Base-by-base conservation (phyloP, 2,329 filamentous ascomycete species). In the Clonostachys chloroleuca region DNA sequence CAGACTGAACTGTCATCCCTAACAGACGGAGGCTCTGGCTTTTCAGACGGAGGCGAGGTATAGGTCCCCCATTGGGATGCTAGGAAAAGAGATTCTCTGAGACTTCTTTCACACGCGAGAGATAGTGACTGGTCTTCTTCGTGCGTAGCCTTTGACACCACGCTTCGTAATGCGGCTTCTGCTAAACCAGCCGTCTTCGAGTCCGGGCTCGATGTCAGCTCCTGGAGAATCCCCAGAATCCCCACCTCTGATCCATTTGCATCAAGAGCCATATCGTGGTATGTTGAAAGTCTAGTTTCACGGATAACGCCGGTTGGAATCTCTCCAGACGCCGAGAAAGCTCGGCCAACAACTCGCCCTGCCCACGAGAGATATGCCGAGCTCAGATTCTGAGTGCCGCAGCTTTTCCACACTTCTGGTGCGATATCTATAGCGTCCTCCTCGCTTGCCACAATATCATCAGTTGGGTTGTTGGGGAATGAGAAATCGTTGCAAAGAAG, bases 331-430 rank as follows among this genome's bases (percentile, higher is more conserved):
- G 87, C 80, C 37, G 86, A 84, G 65, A 92, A 97, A 1, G 89
- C 85, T 60, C 90, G 81, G 8, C 95, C 94, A 41, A 97, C 74
- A 3, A 92, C 86, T 52, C 86, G 80, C 4, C 89, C 92, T 41
- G 89, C 87, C 95, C 95, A 99, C 1, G 88, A 71, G 1, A 90
- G 70, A 61, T 94, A 96, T 14, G 82, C 78, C 24, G 79, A 70
- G 47, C 83, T 87, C 14, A 86, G 72, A 2, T 78, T 69, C 36
- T 77, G 72, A n/a, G 79, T 74, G 49, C 80, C 75, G 54, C 90
- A 87, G 40, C 87, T 91, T 59, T 85, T 84, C 84, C 87, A 94
- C 1, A 96, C 75, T 16, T 83, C 79, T 12, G 83, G 71, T 3
- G 83, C 80, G 58, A 85, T 81, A 2, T 68, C 63, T 12, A 80